Base-by-base conservation (phyloP, 768 basidiomycete species). In the Gloeopeniophorella convolvens region DNA sequence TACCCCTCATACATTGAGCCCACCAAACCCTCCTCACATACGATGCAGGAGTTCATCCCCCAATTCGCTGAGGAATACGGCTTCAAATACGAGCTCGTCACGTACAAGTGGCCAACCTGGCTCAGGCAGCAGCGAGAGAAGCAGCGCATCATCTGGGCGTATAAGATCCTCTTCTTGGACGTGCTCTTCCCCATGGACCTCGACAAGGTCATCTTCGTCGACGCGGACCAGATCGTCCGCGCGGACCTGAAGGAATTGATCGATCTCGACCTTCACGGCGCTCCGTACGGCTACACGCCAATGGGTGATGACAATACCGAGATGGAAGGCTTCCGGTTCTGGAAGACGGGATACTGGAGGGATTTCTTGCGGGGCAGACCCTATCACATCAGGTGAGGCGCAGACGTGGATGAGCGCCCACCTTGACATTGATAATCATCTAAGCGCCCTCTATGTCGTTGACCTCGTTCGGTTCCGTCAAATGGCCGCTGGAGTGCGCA, bases 61-160 rank as follows among this genome's bases (percentile, higher is more conserved):
- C 87, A 91, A 60, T 80, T 95, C 61, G 94, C 94, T 0, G 74
- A 82, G 59, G 87, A 85, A 56, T 98, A 98, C 61, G 79, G 80
- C 33, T 99, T 98, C 76, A 80, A 94, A 63, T 99, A 96, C 62
- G 95, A 98, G 63, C 76, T 99, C 12, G 89, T 99, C 48, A 99
- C 96, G 0, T 99, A 98, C 73, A 96, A 96, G 63, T 99, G 95
- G 95, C 96, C 96, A 0, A 89, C 88, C 1, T 99, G 95, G 95
- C 76, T 99, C 4, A 85, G 92, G n/a, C 80, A 80, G 12, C 96
- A 98, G 64, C 92, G 85, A 51, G 96, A 99, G 70, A 99, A 99
- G 66, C 96, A 99, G 66, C 79, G 96, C 9, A 85, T 95, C 48
- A 99, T 99, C 59, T 98, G 96, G 96, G 95, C 90, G 0, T 99